phyloP scores from a whole-genome alignment of 2,329 filamentous ascomycete genomes.

The Alternaria incomplexa region DNA sequence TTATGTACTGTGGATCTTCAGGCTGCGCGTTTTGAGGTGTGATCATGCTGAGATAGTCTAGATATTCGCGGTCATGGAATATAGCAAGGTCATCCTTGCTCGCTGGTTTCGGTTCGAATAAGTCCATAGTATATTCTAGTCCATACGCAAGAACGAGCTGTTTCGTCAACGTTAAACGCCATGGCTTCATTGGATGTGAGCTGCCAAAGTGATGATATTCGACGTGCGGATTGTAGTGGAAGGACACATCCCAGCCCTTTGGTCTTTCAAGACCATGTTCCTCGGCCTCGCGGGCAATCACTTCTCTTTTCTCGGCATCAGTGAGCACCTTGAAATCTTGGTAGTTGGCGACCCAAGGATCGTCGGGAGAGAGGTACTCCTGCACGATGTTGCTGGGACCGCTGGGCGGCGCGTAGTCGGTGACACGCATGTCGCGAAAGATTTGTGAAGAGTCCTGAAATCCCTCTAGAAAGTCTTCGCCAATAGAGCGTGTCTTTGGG shows the following conservation, averaged over 20 bases:
- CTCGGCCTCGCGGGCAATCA: conserved; percentile 61
- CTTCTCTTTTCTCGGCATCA: conserved; percentile 53
- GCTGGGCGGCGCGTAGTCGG: conserved; percentile 22
- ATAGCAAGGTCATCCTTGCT: conserved; percentile 85
- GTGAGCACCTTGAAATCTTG: conserved; percentile 39
- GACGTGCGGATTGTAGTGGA: conserved; percentile 92
- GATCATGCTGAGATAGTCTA: conserved; percentile 76
- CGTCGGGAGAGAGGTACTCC: conserved; percentile 42
- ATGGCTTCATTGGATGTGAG: conserved; percentile 98
- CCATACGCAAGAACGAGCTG: conserved; percentile 93
- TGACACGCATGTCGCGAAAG: conserved; percentile 23
- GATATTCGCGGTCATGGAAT: conserved; percentile 88
- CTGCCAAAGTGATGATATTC: conserved; percentile 97
- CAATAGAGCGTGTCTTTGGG: neutral
- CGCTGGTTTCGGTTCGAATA: conserved; percentile 82
- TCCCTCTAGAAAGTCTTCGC: neutral
- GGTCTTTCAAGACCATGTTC: conserved; percentile 76
- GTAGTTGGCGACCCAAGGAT: conserved; percentile 35
- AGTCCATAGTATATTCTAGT: conserved; percentile 96
- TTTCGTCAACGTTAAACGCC: conserved; percentile 94
- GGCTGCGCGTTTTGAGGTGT: conserved; percentile 56
- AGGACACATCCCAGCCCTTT: conserved; percentile 89
- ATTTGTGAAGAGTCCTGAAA: neutral
- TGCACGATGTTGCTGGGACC: conserved; percentile 43
- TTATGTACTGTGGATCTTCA: conserved; percentile 54